Percentiles rank a stretch among this genome's conserved stretches.
phyloP scores from a whole-genome alignment of 345 rosid genomes.

The Hibiscus tridactylites region DNA sequence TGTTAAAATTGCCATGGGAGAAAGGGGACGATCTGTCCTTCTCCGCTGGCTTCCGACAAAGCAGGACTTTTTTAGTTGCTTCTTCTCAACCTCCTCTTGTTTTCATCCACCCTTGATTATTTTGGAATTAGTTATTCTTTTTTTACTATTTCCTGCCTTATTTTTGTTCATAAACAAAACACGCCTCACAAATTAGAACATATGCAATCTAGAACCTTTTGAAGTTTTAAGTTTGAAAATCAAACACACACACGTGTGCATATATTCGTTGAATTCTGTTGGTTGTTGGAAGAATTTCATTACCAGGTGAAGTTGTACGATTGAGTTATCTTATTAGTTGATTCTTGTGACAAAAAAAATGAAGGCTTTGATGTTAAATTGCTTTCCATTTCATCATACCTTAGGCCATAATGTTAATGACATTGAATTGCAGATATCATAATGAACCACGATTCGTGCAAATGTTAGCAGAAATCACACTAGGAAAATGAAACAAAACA shows the following conservation, averaged over 20 bases:
- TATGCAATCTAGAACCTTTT: not conserved
- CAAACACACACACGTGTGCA: not conserved
- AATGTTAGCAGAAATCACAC: not conserved
- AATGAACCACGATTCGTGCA: not conserved
- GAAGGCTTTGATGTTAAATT: not conserved
- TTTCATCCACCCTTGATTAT: conserved; percentile 20
- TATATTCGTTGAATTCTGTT: no score
- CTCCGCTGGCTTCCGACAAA: conserved; percentile 31
- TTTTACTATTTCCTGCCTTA: conserved; percentile 27
- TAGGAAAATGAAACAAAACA: not conserved
- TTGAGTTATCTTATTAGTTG: no score
- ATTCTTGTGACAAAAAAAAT: no score
- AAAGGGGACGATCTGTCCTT: conserved; percentile 13
- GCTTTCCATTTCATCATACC: not conserved
- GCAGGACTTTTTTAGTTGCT: conserved; percentile 16
- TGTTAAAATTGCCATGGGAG: conserved; percentile 26
- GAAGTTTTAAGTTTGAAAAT: not conserved
- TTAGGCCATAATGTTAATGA: not conserved
- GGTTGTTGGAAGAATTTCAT: no score
- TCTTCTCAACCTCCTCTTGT: conserved; percentile 2
- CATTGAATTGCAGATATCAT: not conserved
- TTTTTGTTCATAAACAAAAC: not conserved
- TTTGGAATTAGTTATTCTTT: conserved; percentile 20
- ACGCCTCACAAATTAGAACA: no score
- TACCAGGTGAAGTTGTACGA: no score